A percentile compares a stretch with the other conserved stretches of the same genome.
phyloP scores from a whole-genome alignment of 1,284 basidiomycete genomes.

The Filobasidium uniguttulatum region DNA sequence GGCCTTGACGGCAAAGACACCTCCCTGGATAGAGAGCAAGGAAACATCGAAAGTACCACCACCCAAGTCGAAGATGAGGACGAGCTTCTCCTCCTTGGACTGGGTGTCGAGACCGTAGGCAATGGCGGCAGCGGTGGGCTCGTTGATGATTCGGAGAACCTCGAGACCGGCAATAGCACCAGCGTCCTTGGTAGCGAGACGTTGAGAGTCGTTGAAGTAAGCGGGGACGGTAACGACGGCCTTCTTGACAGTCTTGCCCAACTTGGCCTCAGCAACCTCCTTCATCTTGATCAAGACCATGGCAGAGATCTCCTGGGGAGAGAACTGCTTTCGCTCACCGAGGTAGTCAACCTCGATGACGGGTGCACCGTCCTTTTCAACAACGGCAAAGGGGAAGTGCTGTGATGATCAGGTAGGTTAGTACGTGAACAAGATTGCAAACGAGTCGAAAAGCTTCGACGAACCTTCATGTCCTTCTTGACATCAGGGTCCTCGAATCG shows the following conservation, averaged over 20 bases:
- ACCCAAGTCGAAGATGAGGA: conserved; percentile 98
- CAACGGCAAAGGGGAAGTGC: conserved; percentile 59
- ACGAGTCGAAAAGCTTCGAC: conserved; percentile 24
- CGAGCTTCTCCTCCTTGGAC: conserved; percentile 86
- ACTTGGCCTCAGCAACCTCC: conserved; percentile 56
- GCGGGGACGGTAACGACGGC: conserved; percentile 56
- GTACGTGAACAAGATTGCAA: neutral
- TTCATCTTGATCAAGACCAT: conserved; percentile 99
- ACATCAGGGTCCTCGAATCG: conserved; percentile 63
- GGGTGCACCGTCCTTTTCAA: conserved; percentile 47
- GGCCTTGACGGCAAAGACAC: conserved; percentile 53
- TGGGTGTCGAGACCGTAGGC: conserved; percentile 53
- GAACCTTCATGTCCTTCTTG: conserved; percentile 50
- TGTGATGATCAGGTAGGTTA: conserved; percentile 4
- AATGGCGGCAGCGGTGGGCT: conserved; percentile 44
- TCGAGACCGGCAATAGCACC: conserved; percentile 51
- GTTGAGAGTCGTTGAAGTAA: conserved; percentile 57
- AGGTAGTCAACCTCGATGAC: conserved; percentile 49
- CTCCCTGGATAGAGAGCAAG: conserved; percentile 48
- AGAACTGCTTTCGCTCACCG: conserved; percentile 47
- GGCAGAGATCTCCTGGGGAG: conserved; percentile 68
- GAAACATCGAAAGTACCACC: conserved; percentile 69
- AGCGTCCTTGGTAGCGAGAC: conserved; percentile 50
- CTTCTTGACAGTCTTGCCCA: conserved; percentile 51
- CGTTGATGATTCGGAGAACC: conserved; percentile 57